Base-by-base conservation (phyloP, 1,284 basidiomycete genomes). In the Ganoderma boninense region DNA sequence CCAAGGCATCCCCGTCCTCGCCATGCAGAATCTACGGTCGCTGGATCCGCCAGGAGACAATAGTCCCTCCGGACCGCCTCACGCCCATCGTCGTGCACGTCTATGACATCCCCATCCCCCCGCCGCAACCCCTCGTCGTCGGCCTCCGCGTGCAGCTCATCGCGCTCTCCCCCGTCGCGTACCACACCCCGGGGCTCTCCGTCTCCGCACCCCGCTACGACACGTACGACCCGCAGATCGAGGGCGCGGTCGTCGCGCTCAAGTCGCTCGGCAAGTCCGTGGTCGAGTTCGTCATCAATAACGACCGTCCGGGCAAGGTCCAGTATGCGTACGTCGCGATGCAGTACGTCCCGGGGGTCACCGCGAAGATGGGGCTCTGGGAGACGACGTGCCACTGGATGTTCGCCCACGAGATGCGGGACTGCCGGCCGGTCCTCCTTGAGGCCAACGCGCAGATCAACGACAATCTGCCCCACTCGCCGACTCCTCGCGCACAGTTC, bases 361-460 rank as follows among this genome's bases (percentile, higher is more conserved):
- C 60, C 5, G 60, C 60, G 13, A 62, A 62, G 60, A 62, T 62
- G 60, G 60, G 60, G 14, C 60, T 62, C 14, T 62, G 60, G 60
- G 60, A 62, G 60, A 62, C 60, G 60, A 62, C 60, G 23, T 62
- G 60, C 40, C 60, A 62, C 40, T 62, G 60, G 60, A 62, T 62
- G 60, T 62, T 62, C 60, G 38, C 60, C 20, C 60, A 62, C 40
- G 60, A 62, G 23, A 62, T 62, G 60, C 60, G 60, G 8, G 60
- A 62, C 40, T 62, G 60, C 40, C 23, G 60, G 60, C 60, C 40
- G 60, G 60, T 62, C 60, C 38, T 40, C 20, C 40, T 42, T 23
- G 60, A 62, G 60, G 60, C 60, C 23, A 26, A 62, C 38, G 60
- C 60, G 40, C 60, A 42, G 38, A 40, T 62, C 23, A 42, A 40